Percentiles rank a stretch among this genome's conserved stretches.
phyloP scores from a whole-genome alignment of 2,329 filamentous ascomycete species.

The Botrytis squamosa region DNA sequence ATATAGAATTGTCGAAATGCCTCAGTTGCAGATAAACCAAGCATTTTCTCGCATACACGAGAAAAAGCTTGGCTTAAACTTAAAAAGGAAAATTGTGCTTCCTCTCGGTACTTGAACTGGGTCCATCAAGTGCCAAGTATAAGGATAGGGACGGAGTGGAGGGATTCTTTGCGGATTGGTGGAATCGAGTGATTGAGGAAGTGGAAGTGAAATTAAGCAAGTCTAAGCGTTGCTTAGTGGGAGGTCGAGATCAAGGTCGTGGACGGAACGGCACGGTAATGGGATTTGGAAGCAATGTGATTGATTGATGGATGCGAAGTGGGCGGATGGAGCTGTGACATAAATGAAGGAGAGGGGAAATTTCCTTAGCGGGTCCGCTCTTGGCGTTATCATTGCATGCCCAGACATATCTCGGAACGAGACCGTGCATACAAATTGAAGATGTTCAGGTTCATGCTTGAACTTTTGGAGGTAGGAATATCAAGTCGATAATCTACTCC shows the following conservation, averaged over 20 bases:
- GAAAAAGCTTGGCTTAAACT: slow-evolving; percentile 3
- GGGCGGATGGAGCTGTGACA: neutral
- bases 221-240: neutral
- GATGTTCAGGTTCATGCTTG: neutral
- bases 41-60: neutral
- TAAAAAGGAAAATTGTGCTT: neutral
- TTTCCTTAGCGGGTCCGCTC: neutral
- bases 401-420: neutral
- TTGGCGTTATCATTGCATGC: neutral
- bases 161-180: neutral
- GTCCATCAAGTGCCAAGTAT: neutral
- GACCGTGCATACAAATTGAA: neutral
- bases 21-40: neutral
- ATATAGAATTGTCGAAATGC: neutral
- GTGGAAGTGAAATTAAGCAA: neutral
- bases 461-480: neutral
- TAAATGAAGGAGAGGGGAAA: neutral
- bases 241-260: neutral
- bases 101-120: neutral
- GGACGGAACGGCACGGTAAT: neutral
- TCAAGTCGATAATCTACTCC: neutral
- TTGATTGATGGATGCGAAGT: neutral
- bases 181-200: neutral
- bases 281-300: neutral
- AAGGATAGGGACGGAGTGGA: neutral